Conservation (phyloP, 2,329 filamentous ascomycete genomes). For the Xylariales sp. region DNA sequence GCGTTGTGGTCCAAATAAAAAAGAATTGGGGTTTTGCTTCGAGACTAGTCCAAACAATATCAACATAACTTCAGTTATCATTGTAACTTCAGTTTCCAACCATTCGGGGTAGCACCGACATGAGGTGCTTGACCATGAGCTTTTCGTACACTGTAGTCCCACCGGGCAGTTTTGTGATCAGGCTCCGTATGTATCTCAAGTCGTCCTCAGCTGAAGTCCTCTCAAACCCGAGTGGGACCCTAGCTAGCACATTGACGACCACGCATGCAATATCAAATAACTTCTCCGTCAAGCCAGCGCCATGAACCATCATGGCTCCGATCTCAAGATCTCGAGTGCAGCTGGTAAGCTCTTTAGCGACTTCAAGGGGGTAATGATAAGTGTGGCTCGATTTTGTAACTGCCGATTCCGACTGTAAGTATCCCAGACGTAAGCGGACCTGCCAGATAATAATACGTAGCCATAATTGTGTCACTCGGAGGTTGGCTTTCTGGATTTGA, state of each 20-base stretch:
- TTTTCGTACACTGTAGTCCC: conserved; percentile 32
- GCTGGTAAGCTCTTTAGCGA: conserved; percentile 33
- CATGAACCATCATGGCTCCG: conserved; percentile 35
- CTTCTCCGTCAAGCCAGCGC: conserved; percentile 42
- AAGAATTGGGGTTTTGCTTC: no score
- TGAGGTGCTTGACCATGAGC: conserved; percentile 31
- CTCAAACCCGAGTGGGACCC: conserved; percentile 27
- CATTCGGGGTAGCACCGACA: conserved; percentile 7
- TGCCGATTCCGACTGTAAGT: conserved; percentile 24
- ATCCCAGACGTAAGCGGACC: conserved; percentile 35
- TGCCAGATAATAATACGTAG: conserved; percentile 41
- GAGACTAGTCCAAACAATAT: no score
- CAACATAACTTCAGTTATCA: no score
- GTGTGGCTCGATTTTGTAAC: conserved; percentile 25
- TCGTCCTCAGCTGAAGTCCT: conserved; percentile 29
- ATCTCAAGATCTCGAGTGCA: conserved; percentile 33
- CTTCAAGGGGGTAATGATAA: conserved; percentile 36
- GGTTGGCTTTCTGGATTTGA: conserved; percentile 40
- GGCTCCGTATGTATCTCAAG: conserved; percentile 28
- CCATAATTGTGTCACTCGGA: conserved; percentile 41
- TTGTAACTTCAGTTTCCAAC: conserved; percentile 2
- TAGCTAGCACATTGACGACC: conserved; percentile 38
- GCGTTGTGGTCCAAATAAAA: no score
- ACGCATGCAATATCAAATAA: conserved; percentile 40
- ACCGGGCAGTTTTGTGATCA: conserved; percentile 33